These are phyloP conservation scores for Arachis stenosperma DNA, from an alignment of 306 rosid species.

Conservation along the genomic window DNA sequence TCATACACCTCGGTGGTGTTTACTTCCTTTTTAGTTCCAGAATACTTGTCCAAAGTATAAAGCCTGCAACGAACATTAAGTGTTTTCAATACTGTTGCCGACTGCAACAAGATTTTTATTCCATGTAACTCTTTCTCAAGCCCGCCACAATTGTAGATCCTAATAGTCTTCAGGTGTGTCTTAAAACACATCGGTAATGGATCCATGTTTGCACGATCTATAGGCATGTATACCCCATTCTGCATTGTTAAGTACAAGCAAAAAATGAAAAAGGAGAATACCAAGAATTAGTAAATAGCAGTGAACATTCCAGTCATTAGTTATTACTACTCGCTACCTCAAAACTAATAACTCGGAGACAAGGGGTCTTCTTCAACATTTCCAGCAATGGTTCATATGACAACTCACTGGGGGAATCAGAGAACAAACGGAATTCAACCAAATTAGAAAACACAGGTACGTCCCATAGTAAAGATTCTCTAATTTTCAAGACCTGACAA, in stretches of 20 bases:
- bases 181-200: not conserved
- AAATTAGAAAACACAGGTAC: constrained; percentile 1
- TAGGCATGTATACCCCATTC: not conserved
- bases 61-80: not conserved
- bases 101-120: not conserved
- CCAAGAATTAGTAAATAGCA: not conserved
- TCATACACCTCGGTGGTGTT: not conserved
- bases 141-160: not conserved
- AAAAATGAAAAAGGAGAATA: not conserved
- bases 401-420: not conserved
- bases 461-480: not conserved
- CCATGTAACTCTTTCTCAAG: not conserved
- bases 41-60: not conserved
- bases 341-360: constrained; percentile 5
- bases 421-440: not conserved
- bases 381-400: not conserved
- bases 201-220: not conserved
- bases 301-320: not conserved
- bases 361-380: not conserved
- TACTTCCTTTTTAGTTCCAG: not conserved
- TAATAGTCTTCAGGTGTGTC: not conserved
- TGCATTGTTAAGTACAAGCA: not conserved
- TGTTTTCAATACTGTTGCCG: not conserved
- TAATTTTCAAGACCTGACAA: not conserved
- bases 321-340: not conserved